Percentiles rank a stretch among this genome's conserved stretches.
Conservation (phyloP, 441 rosid species). For the Erysimum cheiri region DNA sequence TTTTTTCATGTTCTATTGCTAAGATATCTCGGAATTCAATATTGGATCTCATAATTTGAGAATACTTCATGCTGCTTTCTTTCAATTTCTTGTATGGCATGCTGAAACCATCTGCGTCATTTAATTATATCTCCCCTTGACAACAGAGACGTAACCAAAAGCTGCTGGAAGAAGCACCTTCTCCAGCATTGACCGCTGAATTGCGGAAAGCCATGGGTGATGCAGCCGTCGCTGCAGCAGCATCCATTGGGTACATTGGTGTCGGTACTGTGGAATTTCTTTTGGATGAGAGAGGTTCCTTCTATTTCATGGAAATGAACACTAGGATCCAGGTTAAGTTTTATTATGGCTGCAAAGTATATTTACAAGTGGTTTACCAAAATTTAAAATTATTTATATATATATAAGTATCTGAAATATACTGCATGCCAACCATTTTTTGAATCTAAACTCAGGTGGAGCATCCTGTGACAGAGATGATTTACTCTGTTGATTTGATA, state of each 20-base stretch:
- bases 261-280: conserved; percentile 98
- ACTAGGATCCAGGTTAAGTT: conserved; percentile 88
- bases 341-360: conserved; percentile 14
- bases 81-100: background rate
- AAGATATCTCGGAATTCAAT: background rate
- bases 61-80: conserved; percentile 8
- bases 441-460: conserved; percentile 66
- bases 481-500: conserved; percentile 94
- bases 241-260: conserved; percentile 95
- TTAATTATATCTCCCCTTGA: conserved; percentile 15
- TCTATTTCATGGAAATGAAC: conserved; percentile 99
- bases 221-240: conserved; percentile 98
- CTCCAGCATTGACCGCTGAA: conserved; percentile 94
- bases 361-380: conserved; percentile 12
- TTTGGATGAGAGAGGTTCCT: conserved; percentile 95
- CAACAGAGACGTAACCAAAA: conserved; percentile 93
- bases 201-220: conserved; percentile 98
- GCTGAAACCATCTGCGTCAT: background rate
- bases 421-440: conserved; percentile 17
- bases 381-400: background rate
- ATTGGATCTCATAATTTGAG: background rate
- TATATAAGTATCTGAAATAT: background rate
- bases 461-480: conserved; percentile 99
- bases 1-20: background rate
- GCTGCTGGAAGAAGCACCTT: conserved; percentile 96